Conservation (phyloP, 805 yeast genomes). For the Schwanniomyces pseudopolymorphus region DNA sequence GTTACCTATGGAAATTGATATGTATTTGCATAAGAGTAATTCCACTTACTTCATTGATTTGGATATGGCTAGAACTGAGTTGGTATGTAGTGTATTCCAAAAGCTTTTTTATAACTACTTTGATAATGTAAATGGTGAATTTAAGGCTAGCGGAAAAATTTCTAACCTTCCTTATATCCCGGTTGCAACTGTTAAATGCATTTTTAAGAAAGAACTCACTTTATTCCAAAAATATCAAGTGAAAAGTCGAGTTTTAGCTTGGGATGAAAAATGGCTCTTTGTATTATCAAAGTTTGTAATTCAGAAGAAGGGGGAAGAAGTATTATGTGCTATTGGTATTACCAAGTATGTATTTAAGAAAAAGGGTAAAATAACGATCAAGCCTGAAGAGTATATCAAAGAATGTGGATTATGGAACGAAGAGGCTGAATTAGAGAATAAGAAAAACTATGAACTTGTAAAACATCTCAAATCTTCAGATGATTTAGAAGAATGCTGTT, state of each 20-base stretch:
- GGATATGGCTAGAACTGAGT: constrained; percentile 72
- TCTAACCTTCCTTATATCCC: constrained; percentile 64
- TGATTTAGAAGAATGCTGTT: constrained; percentile 26
- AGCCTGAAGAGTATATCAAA: constrained; percentile 59
- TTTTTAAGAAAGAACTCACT: constrained; percentile 70
- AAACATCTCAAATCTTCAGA: constrained; percentile 32
- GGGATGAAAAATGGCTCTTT: constrained; percentile 89
- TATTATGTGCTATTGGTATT: constrained; percentile 55
- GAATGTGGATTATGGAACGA: constrained; percentile 57
- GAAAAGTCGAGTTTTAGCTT: constrained; percentile 61
- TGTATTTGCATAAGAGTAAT: constrained; percentile 84
- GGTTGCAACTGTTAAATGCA: constrained; percentile 67
- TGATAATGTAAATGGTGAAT: constrained; percentile 38
- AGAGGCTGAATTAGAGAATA: constrained; percentile 44
- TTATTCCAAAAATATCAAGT: constrained; percentile 62
- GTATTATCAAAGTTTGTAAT: constrained; percentile 62
- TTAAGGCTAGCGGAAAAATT: constrained; percentile 18
- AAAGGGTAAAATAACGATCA: constrained; percentile 69
- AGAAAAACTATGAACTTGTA: constrained; percentile 40
- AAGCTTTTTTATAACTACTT: constrained; percentile 48
- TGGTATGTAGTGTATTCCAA: constrained; percentile 58
- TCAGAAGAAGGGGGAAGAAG: constrained; percentile 20
- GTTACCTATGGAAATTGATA: constrained; percentile 79
- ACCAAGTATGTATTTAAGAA: constrained; percentile 80
- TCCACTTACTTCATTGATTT: constrained; percentile 80